Percentiles rank a stretch among this genome's conserved stretches.
Conservation (phyloP, 169 alveolate genomes). For the Babesia divergens region DNA sequence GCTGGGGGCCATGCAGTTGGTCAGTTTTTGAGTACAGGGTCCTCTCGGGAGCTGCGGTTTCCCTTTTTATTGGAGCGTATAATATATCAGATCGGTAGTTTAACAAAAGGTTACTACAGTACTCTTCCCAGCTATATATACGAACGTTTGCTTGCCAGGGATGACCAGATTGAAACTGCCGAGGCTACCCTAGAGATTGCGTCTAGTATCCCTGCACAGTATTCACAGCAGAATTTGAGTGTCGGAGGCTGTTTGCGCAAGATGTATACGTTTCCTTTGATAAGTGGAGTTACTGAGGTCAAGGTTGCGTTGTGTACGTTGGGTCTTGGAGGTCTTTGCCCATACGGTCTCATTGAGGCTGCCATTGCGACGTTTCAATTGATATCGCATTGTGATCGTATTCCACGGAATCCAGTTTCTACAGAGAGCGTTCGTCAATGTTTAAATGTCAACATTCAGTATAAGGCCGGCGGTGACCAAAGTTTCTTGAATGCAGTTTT, state of each 20-base stretch:
- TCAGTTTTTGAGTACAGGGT: slow-evolving; percentile 34
- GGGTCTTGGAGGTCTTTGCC: slow-evolving; percentile 56
- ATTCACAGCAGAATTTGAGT: slow-evolving; percentile 6
- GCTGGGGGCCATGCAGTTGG: slow-evolving; percentile 7
- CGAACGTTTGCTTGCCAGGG: slow-evolving; percentile 50
- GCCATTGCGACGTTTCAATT: slow-evolving; percentile 37
- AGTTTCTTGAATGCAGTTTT: slow-evolving; percentile 37
- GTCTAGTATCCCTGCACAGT: slow-evolving; percentile 11
- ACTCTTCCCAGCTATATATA: slow-evolving; percentile 16
- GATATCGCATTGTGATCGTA: slow-evolving; percentile 27
- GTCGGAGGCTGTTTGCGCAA: slow-evolving; percentile 37
- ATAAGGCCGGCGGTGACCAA: slow-evolving; percentile 8
- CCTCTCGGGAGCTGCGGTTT: slow-evolving; percentile 49
- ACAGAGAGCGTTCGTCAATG: background rate
- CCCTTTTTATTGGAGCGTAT: slow-evolving; percentile 51
- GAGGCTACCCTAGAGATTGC: slow-evolving; percentile 42
- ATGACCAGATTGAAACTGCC: slow-evolving; percentile 58
- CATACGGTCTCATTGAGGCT: slow-evolving; percentile 47
- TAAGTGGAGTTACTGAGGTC: slow-evolving; percentile 38
- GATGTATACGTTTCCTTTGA: slow-evolving; percentile 56
- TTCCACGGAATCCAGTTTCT: background rate
- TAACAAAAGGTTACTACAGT: slow-evolving; percentile 21
- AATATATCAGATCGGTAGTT: slow-evolving; percentile 41
- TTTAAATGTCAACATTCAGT: slow-evolving; percentile 23
- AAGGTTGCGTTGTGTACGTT: slow-evolving; percentile 41